These are phyloP conservation scores for Cryphonectria radicalis DNA, from an alignment of 2,329 filamentous ascomycete genomes.

Conservation along the genomic window DNA sequence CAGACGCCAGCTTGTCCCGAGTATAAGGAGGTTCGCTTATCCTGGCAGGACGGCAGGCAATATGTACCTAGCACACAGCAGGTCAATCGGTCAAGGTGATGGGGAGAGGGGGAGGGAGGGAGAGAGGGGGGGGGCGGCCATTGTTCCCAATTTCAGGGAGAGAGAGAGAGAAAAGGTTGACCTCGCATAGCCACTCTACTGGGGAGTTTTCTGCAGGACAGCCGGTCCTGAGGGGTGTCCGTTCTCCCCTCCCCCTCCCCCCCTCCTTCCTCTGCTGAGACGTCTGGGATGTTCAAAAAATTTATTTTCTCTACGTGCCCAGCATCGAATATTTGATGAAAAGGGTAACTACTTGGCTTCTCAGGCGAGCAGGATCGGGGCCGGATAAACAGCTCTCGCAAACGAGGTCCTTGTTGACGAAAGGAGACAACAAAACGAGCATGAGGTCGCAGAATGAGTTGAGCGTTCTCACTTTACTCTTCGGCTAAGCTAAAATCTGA, in stretches of 20 bases:
- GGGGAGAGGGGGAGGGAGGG: no score
- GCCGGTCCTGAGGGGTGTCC: no score
- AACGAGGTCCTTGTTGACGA: constrained; percentile 14
- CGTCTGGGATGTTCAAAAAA: neutral
- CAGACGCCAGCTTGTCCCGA: neutral
- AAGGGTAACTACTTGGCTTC: neutral
- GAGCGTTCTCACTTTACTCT: neutral
- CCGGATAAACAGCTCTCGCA: constrained; percentile 20
- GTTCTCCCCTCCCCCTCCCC: neutral
- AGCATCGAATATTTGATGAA: neutral
- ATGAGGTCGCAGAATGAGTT: neutral
- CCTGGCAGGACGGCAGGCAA: constrained; percentile 14
- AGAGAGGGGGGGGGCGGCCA: constrained; percentile 2
- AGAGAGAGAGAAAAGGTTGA: neutral
- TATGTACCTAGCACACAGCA: neutral
- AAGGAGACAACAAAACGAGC: neutral
- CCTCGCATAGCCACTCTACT: constrained; percentile 1
- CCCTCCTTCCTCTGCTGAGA: neutral
- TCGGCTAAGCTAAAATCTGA: constrained; percentile 25
- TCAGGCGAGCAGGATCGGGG: neutral
- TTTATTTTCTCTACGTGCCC: neutral
- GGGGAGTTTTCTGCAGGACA: neutral
- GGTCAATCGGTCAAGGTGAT: constrained; percentile 18
- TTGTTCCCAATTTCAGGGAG: constrained; percentile 20
- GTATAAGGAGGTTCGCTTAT: neutral